These are phyloP conservation scores for Whalleya microplaca DNA, from an alignment of 2,329 filamentous ascomycete species.

Conservation along the genomic window DNA sequence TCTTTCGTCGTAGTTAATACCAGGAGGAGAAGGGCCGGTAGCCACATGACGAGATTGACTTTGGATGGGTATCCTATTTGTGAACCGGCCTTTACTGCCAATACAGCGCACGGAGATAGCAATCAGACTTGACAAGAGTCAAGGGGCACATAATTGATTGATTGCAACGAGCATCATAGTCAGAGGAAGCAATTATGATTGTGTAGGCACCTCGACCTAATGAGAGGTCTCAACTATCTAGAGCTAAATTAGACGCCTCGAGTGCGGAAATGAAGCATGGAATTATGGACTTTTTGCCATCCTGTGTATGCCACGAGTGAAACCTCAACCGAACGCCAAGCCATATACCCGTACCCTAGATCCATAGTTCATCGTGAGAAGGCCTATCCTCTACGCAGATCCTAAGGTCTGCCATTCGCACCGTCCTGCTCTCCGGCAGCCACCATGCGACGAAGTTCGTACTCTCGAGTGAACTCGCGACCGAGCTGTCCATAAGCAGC, in stretches of 20 bases:
- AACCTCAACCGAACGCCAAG: conserved; percentile 21
- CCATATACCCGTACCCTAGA: conserved; percentile 17
- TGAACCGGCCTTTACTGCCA: background rate
- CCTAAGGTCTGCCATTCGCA: conserved; percentile 32
- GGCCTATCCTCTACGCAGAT: background rate
- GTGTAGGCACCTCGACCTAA: background rate
- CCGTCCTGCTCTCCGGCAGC: conserved; percentile 62
- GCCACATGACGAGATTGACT: conserved; percentile 29
- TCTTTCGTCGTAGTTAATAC: conserved; percentile 64
- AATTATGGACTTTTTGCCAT: background rate
- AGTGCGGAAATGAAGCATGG: background rate
- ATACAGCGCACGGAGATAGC: background rate
- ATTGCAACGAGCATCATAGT: background rate
- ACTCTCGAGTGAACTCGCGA: conserved; percentile 91
- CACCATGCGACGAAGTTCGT: conserved; percentile 85
- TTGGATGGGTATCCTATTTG: background rate
- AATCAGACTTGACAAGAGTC: background rate
- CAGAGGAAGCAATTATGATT: background rate
- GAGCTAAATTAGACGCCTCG: background rate
- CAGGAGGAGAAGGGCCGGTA: conserved; percentile 73
- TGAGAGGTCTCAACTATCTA: background rate
- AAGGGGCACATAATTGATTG: background rate
- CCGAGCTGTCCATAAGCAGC: conserved; percentile 78
- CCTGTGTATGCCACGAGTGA: background rate
- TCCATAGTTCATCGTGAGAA: conserved; percentile 16